Evolutionary conservation across 2,329 filamentous ascomycete species (phyloP).

Genomic region (Orbilia oligospora): DNA sequence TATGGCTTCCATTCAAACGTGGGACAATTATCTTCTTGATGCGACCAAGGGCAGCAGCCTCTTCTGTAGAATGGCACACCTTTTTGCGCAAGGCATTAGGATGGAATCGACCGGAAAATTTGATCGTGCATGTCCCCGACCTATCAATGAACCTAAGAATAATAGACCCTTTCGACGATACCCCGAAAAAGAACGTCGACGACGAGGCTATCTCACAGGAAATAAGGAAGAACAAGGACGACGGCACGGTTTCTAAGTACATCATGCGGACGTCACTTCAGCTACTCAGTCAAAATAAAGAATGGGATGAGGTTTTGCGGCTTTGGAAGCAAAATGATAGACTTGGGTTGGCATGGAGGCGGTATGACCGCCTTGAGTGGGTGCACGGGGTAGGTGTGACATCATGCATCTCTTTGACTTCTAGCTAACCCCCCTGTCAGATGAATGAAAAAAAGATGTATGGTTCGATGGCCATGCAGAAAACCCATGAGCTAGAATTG

Average conservation of each 20-base stretch:
- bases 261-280: conserved; percentile 74
- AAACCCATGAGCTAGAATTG: conserved; percentile 76
- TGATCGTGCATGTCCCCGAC: conserved; percentile 76
- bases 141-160: conserved; percentile 74
- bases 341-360: conserved; percentile 78
- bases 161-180: conserved; percentile 73
- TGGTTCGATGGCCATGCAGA: conserved; percentile 77
- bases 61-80: conserved; percentile 78
- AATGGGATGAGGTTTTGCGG: conserved; percentile 74
- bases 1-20: conserved; percentile 73
- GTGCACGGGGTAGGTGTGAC: conserved; percentile 70
- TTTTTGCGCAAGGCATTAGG: conserved; percentile 75
- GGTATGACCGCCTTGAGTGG: conserved; percentile 79
- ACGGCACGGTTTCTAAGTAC: conserved; percentile 72
- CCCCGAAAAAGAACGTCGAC: conserved; percentile 67
- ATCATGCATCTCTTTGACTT: neutral
- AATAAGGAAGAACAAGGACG: conserved; percentile 67
- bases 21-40: conserved; percentile 76
- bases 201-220: conserved; percentile 67
- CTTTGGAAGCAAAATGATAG: conserved; percentile 74
- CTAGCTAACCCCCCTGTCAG: conserved; percentile 33
- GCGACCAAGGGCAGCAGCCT: conserved; percentile 74
- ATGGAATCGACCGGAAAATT: conserved; percentile 72
- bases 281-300: conserved; percentile 72
- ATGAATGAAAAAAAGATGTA: conserved; percentile 78